phyloP scores from a whole-genome alignment of 2,329 filamentous ascomycete genomes.

The Mycosphaerelloides madeirae region DNA sequence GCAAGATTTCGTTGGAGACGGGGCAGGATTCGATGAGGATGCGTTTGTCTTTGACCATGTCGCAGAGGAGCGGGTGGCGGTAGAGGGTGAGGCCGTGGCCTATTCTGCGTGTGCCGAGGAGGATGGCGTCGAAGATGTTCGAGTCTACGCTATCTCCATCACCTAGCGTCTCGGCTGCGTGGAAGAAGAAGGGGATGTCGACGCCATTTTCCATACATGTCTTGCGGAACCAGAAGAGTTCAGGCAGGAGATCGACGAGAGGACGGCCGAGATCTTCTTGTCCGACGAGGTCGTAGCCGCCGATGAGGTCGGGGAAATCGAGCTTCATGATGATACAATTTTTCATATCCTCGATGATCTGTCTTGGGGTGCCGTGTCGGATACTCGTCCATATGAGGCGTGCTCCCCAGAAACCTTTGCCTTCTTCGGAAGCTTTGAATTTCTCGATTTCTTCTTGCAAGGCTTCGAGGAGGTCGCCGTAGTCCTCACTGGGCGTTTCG shows the following conservation, averaged over 20 bases:
- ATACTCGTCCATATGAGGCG: constrained; percentile 80
- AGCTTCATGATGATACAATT: constrained; percentile 78
- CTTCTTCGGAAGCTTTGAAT: constrained; percentile 68
- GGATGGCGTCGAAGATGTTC: constrained; percentile 84
- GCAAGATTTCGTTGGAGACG: constrained; percentile 82
- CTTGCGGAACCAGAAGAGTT: constrained; percentile 91
- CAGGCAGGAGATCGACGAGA: constrained; percentile 70
- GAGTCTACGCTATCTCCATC: constrained; percentile 70
- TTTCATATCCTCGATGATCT: constrained; percentile 74
- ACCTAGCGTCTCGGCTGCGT: constrained; percentile 83
- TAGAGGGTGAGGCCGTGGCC: constrained; percentile 84
- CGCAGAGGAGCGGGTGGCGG: constrained; percentile 84
- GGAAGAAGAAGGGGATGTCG: constrained; percentile 90
- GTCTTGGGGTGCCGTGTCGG: constrained; percentile 58
- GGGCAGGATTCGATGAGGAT: constrained; percentile 89
- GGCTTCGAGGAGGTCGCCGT: constrained; percentile 64
- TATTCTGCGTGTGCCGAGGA: constrained; percentile 82
- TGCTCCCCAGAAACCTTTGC: constrained; percentile 75
- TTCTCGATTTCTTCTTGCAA: constrained; percentile 71
- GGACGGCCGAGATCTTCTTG: constrained; percentile 77
- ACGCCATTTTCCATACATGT: constrained; percentile 72
- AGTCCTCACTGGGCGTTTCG: constrained; percentile 63
- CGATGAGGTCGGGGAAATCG: constrained; percentile 70
- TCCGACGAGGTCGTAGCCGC: constrained; percentile 85
- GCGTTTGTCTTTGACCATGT: constrained; percentile 81